Evolutionary conservation across 805 yeast genomes (phyloP).

Genomic region (Starmerella etchellsii): DNA sequence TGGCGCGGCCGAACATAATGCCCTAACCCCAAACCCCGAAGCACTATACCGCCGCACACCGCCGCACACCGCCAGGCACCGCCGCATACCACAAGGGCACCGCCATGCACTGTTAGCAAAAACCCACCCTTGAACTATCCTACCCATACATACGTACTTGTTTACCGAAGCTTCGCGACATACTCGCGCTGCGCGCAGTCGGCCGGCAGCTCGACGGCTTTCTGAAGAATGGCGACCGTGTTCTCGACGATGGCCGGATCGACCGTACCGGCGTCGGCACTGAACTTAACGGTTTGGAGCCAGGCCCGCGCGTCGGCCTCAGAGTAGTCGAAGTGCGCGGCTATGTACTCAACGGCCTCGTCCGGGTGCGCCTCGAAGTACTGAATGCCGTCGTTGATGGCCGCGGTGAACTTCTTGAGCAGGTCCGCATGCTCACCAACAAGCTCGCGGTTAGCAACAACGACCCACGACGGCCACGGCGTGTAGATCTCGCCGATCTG

Average conservation of each 20-base stretch:
- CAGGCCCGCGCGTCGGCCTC: slow-evolving; percentile 68
- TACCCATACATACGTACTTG: too few relatives aligned
- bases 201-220: slow-evolving; percentile 45
- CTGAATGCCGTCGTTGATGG: slow-evolving; percentile 52
- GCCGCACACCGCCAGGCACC: too few relatives aligned
- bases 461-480: slow-evolving; percentile 95
- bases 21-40: too few relatives aligned
- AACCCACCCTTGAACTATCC: too few relatives aligned
- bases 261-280: slow-evolving; percentile 36
- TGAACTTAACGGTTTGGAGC: slow-evolving; percentile 65
- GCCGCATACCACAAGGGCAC: too few relatives aligned
- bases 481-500: slow-evolving; percentile 79
- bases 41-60: too few relatives aligned
- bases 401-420: slow-evolving; percentile 33
- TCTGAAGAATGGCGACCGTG: slow-evolving; percentile 43
- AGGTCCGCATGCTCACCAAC: slow-evolving; percentile 23
- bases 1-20: slow-evolving; percentile 17
- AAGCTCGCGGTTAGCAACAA: slow-evolving; percentile 39
- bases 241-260: slow-evolving; percentile 39
- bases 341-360: slow-evolving; percentile 55
- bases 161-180: background rate
- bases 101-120: too few relatives aligned
- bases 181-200: slow-evolving; percentile 18
- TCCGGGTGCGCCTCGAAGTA: slow-evolving; percentile 49
- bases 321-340: slow-evolving; percentile 58